phyloP scores from a whole-genome alignment of 1,139 yeast genomes.

The Candida sojae region DNA sequence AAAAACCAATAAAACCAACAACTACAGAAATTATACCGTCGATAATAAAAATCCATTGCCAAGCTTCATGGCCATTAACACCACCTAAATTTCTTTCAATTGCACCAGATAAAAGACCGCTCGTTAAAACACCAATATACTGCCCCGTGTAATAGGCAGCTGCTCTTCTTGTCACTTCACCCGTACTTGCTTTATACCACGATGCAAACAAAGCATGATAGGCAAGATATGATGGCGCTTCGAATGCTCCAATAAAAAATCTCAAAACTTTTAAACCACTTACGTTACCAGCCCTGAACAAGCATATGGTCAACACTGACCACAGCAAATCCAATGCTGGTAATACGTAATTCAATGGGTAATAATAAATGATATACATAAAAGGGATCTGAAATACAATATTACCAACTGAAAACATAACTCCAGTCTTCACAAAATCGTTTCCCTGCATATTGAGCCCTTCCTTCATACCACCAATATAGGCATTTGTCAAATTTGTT shows the following conservation, averaged over 20 bases:
- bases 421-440: constrained; percentile 63
- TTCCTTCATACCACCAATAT: constrained; percentile 64
- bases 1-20: constrained; percentile 63
- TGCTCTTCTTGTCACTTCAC: constrained; percentile 61
- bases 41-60: constrained; percentile 76
- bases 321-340: constrained; percentile 64
- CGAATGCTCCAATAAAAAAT: constrained; percentile 63
- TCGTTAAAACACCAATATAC: constrained; percentile 59
- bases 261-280: constrained; percentile 56
- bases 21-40: constrained; percentile 63
- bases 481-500: constrained; percentile 64
- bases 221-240: constrained; percentile 61
- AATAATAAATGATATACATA: constrained; percentile 43
- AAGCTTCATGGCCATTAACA: constrained; percentile 52
- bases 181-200: constrained; percentile 52
- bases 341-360: constrained; percentile 57
- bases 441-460: constrained; percentile 64
- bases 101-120: constrained; percentile 67
- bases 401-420: constrained; percentile 58
- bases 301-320: constrained; percentile 64
- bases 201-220: constrained; percentile 63
- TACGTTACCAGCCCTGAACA: constrained; percentile 48
- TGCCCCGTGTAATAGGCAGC: constrained; percentile 64
- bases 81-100: constrained; percentile 51
- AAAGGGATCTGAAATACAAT: constrained; percentile 57